Evolutionary conservation across 2,329 filamentous ascomycete species (phyloP), one percentile per base, ranked within the genome.

Genomic region (Colletotrichum liaoningense): DNA sequence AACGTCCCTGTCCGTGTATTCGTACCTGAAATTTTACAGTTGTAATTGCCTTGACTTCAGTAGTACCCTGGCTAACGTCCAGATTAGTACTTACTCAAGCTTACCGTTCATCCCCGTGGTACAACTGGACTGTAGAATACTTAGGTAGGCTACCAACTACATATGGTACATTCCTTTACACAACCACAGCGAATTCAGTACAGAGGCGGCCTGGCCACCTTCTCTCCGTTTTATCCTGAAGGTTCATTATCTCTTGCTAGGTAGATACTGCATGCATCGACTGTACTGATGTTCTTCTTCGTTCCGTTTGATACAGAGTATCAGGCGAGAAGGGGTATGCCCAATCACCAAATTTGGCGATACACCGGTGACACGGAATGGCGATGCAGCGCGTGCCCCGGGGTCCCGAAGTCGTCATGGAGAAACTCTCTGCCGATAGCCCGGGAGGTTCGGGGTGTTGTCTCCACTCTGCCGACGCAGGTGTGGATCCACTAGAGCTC

Each of bases 381-480:
- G 60, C 28, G 22, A 9, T 65, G 16, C 16, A 38, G 46, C 11
- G 42, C 19, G 30, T 56, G 30, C 49, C 11, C n/a, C 33, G 49
- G 30, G 1, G 30, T 38, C 28, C 22, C 7, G 62, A 19, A 16
- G 9, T n/a, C 11, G 22, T 24, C 38, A 54, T 55, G 69, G 69
- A 72, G 69, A 72, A 72, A 72, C 69, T 38, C 59, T 69, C 24
- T 58, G 59, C 69, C 69, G 69, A 69, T 52, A 35, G 35, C 38
- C 69, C 64, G 64, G 63, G 30, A 30, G 12, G 49, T 5, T 24
- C 55, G 42, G 63, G 26, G 24, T 8, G 16, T 7, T 28, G 16
- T 49, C 64, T 49, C 63, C 69, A 57, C 64, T 54, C 26, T 54
- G 22, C 56, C 69, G 58, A 35, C 16, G 26, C 52, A 65, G 35